Base-by-base conservation (phyloP, 2,329 filamentous ascomycete genomes). In the Alternaria angustiovoidea region DNA sequence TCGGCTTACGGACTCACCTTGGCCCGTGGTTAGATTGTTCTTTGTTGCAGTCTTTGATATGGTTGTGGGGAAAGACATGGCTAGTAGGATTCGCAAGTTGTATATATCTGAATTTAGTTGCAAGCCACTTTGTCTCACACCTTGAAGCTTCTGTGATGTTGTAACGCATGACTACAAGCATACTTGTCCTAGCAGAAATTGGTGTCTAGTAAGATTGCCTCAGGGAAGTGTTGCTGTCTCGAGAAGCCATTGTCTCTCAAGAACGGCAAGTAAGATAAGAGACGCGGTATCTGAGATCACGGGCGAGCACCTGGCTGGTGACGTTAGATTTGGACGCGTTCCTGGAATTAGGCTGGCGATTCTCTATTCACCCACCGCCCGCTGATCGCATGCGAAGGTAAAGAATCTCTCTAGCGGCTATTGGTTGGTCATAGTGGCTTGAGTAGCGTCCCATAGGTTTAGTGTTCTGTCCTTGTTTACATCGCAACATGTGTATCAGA, bases 1-100 rank as follows among this genome's bases (percentile, higher is more conserved):
- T 79, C 77, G 39, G 76, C 73, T 61, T 81, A 80, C 69, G 66
- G 71, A 68, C 69, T 76, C 46, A 66, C 68, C 49, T 59, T 71
- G 11, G 59, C 59, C 51, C 65, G 67, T 53, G 67, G 68, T 66
- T 71, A 65, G 54, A 63, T 59, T 54, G 22, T 28, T 44, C 51
- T 42, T 14, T 46, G 36, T 32, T 54, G 5, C 39, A 42, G 5
- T 42, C 39, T 7, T 42, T 24, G 20, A 20, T 42, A 16, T 12
- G 20, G 12, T 7, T 20, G 5, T 16, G 3, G 4, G 16, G 20
- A 24, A 6, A 20, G 39, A 24, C 7, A 24, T 24, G 11, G 20
- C 11, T 42, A 24, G 39, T 12, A 24, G 39, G 20, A 42, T 24
- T 24, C 39, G 20, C 39, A 42, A 42, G 20, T 24, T 44, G 34